Evolutionary conservation across 2,329 filamentous ascomycete genomes (phyloP).

Genomic region (Fusarium chuoi): DNA sequence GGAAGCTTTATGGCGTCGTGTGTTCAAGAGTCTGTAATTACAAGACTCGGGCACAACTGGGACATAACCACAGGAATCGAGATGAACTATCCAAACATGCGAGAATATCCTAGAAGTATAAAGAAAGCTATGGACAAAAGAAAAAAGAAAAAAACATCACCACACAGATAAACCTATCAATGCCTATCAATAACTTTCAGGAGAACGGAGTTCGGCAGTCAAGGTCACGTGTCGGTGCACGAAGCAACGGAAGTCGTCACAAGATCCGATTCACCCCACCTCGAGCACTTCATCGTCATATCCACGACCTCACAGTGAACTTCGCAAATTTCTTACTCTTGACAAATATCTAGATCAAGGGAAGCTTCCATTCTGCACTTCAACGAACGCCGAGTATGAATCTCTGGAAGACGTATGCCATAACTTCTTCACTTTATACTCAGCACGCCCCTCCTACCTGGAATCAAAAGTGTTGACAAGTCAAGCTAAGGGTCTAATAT

Average conservation of each 20-base stretch:
- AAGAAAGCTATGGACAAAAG: not conserved
- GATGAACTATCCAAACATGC: not conserved
- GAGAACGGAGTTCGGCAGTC: not conserved
- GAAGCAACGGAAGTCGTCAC: constrained; percentile 8
- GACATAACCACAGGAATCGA: not conserved
- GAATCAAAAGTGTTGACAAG: not conserved
- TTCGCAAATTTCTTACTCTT: not conserved
- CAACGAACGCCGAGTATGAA: not conserved
- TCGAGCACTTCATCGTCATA: not conserved
- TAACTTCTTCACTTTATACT: not conserved
- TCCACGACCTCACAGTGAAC: not conserved
- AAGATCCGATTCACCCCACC: constrained; percentile 9
- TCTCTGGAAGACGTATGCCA: not conserved
- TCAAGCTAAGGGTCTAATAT: not conserved
- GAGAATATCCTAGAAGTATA: not conserved
- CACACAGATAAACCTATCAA: not conserved
- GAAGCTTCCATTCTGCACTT: not conserved
- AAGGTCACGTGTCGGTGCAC: constrained; percentile 20
- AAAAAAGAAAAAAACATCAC: not conserved
- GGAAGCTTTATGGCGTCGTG: not conserved
- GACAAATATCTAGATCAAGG: not conserved
- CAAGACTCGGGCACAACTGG: not conserved
- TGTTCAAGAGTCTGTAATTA: not conserved
- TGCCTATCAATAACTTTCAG: not conserved
- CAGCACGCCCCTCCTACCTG: not conserved